Evolutionary conservation across 139 green algal species (phyloP).

Genomic region (Chlamydomonas asymmetrica): DNA sequence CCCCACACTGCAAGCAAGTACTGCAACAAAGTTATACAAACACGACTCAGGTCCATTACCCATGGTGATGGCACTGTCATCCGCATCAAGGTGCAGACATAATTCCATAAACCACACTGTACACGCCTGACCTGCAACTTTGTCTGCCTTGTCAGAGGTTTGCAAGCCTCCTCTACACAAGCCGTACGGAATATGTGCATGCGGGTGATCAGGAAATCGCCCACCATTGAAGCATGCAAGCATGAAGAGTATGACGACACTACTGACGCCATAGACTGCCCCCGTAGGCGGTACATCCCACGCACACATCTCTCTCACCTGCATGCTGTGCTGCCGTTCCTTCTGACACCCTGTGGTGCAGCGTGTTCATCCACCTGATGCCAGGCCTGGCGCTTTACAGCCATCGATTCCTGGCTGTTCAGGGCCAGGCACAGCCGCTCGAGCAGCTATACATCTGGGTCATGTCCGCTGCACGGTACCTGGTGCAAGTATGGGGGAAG

Average conservation of each 20-base stretch:
- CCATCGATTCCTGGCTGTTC: constrained; percentile 27
- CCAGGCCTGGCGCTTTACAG: constrained; percentile 65
- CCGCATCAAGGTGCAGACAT: neutral
- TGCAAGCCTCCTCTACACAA: neutral
- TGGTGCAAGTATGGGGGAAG: neutral
- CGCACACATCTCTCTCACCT: neutral
- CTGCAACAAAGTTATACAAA: neutral
- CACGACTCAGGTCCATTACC: neutral
- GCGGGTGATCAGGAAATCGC: neutral
- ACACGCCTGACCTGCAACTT: too few relatives aligned
- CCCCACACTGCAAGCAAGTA: neutral
- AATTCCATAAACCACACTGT: too few relatives aligned
- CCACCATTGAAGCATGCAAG: neutral
- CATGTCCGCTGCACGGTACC: too few relatives aligned
- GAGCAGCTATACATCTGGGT: too few relatives aligned
- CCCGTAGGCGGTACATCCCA: neutral
- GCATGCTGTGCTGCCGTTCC: too few relatives aligned
- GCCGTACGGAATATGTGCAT: neutral
- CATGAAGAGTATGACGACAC: neutral
- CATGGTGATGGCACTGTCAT: neutral
- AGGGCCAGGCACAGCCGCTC: constrained; percentile 12
- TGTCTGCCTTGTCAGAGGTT: neutral
- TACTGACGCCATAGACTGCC: neutral
- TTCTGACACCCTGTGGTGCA: constrained; percentile 9
- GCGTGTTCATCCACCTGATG: constrained; percentile 68